phyloP scores from a whole-genome alignment of 495 filamentous ascomycete genomes.

The Podospora conica region DNA sequence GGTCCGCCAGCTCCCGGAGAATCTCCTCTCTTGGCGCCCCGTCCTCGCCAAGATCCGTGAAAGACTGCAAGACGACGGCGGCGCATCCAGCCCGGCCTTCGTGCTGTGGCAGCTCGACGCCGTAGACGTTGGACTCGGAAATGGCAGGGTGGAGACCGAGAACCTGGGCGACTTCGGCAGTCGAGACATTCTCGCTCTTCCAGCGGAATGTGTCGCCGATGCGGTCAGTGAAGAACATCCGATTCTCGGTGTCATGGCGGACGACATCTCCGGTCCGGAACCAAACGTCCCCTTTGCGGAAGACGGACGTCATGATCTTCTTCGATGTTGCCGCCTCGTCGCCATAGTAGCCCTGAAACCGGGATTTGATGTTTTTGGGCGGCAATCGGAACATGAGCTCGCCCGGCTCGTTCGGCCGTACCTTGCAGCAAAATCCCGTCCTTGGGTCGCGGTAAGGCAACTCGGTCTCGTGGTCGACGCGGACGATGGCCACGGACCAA shows the following conservation, averaged over 20 bases:
- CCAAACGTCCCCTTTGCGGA: conserved; percentile 75
- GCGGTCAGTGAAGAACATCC: conserved; percentile 81
- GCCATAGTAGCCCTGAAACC: conserved; percentile 84
- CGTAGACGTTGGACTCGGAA: conserved; percentile 82
- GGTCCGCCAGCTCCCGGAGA: conserved; percentile 53
- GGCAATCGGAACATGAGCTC: conserved; percentile 77
- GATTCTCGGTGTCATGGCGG: conserved; percentile 61
- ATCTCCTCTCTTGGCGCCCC: conserved; percentile 31
- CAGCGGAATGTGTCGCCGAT: conserved; percentile 94
- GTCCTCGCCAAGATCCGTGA: conserved; percentile 20
- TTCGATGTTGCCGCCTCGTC: conserved; percentile 66
- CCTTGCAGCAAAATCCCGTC: conserved; percentile 64
- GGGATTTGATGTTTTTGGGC: conserved; percentile 51
- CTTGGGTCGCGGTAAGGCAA: conserved; percentile 61
- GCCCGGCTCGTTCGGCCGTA: conserved; percentile 59
- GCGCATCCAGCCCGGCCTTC: conserved; percentile 86
- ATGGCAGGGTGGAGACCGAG: conserved; percentile 62
- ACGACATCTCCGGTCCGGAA: conserved; percentile 85
- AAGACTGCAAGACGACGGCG: conserved; percentile 51
- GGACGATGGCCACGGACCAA: conserved; percentile 51
- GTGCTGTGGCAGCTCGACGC: conserved; percentile 72
- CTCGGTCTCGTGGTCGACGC: conserved; percentile 68
- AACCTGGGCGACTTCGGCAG: conserved; percentile 72
- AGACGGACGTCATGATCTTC: conserved; percentile 75
- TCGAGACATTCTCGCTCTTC: conserved; percentile 92